Conservation (phyloP, 2,329 filamentous ascomycete genomes). For the Phoma sp. region DNA sequence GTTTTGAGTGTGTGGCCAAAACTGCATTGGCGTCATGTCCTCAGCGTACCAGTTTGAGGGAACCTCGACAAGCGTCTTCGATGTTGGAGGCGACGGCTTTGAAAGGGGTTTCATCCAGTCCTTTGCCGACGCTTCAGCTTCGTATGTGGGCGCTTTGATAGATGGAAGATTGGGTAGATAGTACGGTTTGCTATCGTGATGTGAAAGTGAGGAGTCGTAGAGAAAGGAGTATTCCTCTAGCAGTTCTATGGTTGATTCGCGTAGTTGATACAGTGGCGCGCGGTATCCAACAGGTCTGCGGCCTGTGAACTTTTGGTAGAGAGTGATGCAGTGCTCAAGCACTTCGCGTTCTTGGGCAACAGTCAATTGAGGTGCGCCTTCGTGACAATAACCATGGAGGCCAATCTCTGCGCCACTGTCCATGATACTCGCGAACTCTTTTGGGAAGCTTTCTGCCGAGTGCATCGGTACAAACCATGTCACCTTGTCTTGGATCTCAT, state of each 20-base stretch:
- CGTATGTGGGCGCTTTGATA: slow-evolving; percentile 52
- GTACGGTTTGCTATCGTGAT: slow-evolving; percentile 59
- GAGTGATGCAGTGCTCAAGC: slow-evolving; percentile 55
- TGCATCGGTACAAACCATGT: slow-evolving; percentile 69
- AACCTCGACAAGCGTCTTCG: slow-evolving; percentile 53
- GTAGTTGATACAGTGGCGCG: slow-evolving; percentile 59
- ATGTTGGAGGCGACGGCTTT: slow-evolving; percentile 26
- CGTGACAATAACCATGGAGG: slow-evolving; percentile 59
- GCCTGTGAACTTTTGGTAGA: slow-evolving; percentile 54
- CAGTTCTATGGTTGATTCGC: slow-evolving; percentile 56
- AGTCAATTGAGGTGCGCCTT: slow-evolving; percentile 55
- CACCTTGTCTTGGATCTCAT: slow-evolving; percentile 58
- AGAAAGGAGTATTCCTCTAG: slow-evolving; percentile 58
- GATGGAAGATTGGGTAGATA: slow-evolving; percentile 53
- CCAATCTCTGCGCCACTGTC: slow-evolving; percentile 62
- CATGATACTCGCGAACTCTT: slow-evolving; percentile 58
- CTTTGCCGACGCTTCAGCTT: slow-evolving; percentile 42
- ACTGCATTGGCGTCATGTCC: slow-evolving; percentile 59
- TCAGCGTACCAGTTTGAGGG: slow-evolving; percentile 60
- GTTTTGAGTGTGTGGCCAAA: slow-evolving; percentile 56
- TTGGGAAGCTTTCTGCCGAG: slow-evolving; percentile 63
- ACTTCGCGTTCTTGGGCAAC: slow-evolving; percentile 59
- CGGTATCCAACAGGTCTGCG: slow-evolving; percentile 58
- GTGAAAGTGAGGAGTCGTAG: slow-evolving; percentile 59
- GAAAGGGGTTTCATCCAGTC: slow-evolving; percentile 56